Percentiles rank a stretch among this genome's conserved stretches.
phyloP scores from a whole-genome alignment of 768 basidiomycete genomes.

The Basidioascus undulatus region DNA sequence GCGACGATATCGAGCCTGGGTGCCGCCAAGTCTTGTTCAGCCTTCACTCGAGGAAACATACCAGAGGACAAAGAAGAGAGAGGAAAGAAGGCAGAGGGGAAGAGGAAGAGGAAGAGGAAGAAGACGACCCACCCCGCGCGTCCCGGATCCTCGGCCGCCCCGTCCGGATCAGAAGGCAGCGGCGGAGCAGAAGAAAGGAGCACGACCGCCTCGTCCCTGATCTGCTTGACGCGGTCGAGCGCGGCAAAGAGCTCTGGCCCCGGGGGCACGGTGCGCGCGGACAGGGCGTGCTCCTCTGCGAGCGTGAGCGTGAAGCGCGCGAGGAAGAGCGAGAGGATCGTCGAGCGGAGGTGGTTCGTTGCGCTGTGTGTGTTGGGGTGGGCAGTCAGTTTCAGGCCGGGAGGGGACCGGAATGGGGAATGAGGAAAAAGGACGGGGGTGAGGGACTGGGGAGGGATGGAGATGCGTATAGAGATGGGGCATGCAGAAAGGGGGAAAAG shows the following conservation, averaged over 20 bases:
- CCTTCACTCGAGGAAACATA: too few relatives aligned
- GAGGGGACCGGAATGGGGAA: conserved; percentile 5
- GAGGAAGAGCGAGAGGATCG: conserved; percentile 61
- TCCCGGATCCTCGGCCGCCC: conserved; percentile 38
- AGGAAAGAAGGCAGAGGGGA: neutral
- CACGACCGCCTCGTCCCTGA: conserved; percentile 61
- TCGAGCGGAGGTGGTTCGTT: conserved; percentile 39
- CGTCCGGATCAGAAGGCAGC: neutral
- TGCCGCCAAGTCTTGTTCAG: too few relatives aligned
- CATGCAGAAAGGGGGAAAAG: neutral
- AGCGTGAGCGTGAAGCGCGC: conserved; percentile 59
- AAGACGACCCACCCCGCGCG: conserved; percentile 35
- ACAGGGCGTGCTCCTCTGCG: conserved; percentile 45
- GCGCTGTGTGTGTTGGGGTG: conserved; percentile 40
- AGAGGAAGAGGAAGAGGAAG: neutral
- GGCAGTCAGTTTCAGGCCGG: neutral
- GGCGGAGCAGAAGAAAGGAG: conserved; percentile 42
- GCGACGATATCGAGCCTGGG: conserved; percentile 69
- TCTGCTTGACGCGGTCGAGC: conserved; percentile 63
- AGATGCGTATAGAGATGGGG: neutral
- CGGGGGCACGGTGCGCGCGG: conserved; percentile 53
- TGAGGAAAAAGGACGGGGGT: neutral
- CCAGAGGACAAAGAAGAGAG: neutral
- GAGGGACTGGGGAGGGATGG: conserved; percentile 6
- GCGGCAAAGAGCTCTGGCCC: conserved; percentile 52